These are phyloP conservation scores for Microbotryomycetes sp. DNA, from an alignment of 1,284 basidiomycete genomes.

Conservation along the genomic window DNA sequence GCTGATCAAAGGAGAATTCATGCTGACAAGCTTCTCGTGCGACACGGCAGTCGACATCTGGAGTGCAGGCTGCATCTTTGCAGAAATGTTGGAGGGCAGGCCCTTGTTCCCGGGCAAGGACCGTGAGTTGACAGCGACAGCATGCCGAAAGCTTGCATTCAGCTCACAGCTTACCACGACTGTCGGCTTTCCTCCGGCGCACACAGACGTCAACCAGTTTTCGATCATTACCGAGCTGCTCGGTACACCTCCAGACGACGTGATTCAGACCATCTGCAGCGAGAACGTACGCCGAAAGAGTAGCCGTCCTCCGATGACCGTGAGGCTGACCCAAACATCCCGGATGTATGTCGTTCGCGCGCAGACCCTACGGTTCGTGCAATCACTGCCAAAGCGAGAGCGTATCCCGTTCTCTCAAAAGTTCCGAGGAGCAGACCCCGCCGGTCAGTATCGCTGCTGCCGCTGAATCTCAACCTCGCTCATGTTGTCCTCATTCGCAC, in stretches of 20 bases:
- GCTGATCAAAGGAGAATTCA: slow-evolving; percentile 28
- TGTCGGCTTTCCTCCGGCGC: neutral
- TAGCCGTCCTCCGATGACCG: slow-evolving; percentile 1
- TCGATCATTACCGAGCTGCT: slow-evolving; percentile 98
- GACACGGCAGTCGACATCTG: slow-evolving; percentile 73
- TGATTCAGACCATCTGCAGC: slow-evolving; percentile 96
- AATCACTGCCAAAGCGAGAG: slow-evolving; percentile 92
- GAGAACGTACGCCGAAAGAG: slow-evolving; percentile 95
- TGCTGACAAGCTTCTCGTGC: slow-evolving; percentile 6
- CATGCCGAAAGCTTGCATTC: too few species aligned
- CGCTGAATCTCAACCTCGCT: neutral
- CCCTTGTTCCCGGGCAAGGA: slow-evolving; percentile 99
- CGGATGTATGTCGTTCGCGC: too few species aligned
- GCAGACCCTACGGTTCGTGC: slow-evolving; percentile 96
- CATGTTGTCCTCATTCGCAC: slow-evolving; percentile 23
- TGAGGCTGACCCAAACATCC: neutral
- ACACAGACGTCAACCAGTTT: slow-evolving; percentile 96
- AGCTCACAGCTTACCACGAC: neutral
- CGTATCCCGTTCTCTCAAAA: slow-evolving; percentile 92
- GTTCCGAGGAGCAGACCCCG: slow-evolving; percentile 80
- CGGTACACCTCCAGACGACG: slow-evolving; percentile 97
- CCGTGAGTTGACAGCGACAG: slow-evolving; percentile 44
- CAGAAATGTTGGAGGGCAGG: slow-evolving; percentile 99
- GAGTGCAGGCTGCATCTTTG: slow-evolving; percentile 99
- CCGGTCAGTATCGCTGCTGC: slow-evolving; percentile 15